These are phyloP conservation scores for Panaeolus papilionaceus DNA, from an alignment of 768 basidiomycete genomes.

Conservation along the genomic window DNA sequence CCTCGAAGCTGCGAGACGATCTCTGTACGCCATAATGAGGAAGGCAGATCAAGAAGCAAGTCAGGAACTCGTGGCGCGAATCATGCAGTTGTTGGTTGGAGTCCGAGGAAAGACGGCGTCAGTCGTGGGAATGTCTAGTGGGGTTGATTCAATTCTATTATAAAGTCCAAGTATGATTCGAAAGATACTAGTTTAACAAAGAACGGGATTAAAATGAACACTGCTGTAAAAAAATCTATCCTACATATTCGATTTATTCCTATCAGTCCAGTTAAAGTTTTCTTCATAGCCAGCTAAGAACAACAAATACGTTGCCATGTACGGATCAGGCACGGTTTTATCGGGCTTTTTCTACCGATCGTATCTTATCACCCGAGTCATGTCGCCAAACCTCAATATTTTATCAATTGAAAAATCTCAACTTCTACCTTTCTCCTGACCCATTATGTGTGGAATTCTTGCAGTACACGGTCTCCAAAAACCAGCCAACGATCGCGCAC, in stretches of 20 bases:
- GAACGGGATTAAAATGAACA: background rate
- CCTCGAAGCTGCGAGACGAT: constrained; percentile 45
- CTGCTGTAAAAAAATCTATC: background rate
- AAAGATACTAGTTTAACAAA: background rate
- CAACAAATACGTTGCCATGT: background rate
- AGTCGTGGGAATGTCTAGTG: constrained; percentile 16
- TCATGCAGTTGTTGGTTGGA: constrained; percentile 7
- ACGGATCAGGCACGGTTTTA: constrained; percentile 15
- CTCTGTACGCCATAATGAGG: constrained; percentile 38
- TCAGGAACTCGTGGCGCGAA: constrained; percentile 16
- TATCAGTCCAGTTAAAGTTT: background rate
- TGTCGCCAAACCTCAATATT: constrained; percentile 9
- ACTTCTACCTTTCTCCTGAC: constrained; percentile 19
- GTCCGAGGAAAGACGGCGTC: background rate
- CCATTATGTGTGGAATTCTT: constrained; percentile 90
- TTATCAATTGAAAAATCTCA: constrained; percentile 11
- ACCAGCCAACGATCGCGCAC: constrained; percentile 70
- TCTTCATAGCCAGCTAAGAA: constrained; percentile 1
- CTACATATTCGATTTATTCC: background rate
- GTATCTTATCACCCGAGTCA: constrained; percentile 15
- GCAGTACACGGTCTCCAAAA: constrained; percentile 83
- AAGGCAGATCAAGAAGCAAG: constrained; percentile 13
- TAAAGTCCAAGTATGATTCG: background rate
- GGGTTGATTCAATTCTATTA: background rate
- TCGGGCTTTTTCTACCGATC: constrained; percentile 13